Evolutionary conservation across 78 protist species (phyloP).

Genomic region (Pigoraptor vietnamica): DNA sequence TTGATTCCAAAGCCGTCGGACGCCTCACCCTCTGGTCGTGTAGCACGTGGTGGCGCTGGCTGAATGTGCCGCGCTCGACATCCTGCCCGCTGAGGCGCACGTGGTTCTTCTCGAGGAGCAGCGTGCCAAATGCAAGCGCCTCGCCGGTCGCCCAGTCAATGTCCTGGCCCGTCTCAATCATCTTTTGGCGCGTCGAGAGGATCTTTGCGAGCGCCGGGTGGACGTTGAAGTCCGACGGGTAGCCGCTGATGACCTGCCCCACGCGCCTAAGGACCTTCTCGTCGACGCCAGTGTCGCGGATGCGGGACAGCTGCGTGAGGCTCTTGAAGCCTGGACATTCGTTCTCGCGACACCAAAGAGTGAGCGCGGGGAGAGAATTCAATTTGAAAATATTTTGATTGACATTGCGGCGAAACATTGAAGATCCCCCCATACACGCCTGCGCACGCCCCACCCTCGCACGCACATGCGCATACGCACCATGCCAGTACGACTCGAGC

Average conservation of each 20-base stretch:
- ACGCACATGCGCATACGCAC: background rate
- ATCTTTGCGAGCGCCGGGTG: background rate
- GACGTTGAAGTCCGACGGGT: slow-evolving; percentile 47
- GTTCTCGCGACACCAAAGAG: no score
- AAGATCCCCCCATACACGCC: no score
- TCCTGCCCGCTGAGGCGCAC: slow-evolving; percentile 90
- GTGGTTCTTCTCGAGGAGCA: slow-evolving; percentile 73
- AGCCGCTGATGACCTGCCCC: slow-evolving; percentile 19
- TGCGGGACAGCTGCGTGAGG: background rate
- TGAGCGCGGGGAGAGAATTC: background rate
- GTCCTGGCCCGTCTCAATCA: slow-evolving; percentile 60
- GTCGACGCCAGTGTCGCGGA: slow-evolving; percentile 46
- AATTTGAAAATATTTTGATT: no score
- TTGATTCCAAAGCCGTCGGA: background rate
- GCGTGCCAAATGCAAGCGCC: slow-evolving; percentile 83
- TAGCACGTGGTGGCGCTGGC: slow-evolving; percentile 92
- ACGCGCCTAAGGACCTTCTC: slow-evolving; percentile 15
- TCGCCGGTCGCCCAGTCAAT: slow-evolving; percentile 93
- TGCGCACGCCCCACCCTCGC: no score
- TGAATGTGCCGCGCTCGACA: slow-evolving; percentile 95
- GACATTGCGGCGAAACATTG: no score
- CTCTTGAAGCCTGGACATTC: background rate
- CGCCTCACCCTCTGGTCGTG: slow-evolving; percentile 82
- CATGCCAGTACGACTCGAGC: slow-evolving; percentile 26
- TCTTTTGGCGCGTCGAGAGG: slow-evolving; percentile 13